These are phyloP conservation scores for Claviceps sp. DNA, from an alignment of 2,329 filamentous ascomycete species.

Conservation along the genomic window DNA sequence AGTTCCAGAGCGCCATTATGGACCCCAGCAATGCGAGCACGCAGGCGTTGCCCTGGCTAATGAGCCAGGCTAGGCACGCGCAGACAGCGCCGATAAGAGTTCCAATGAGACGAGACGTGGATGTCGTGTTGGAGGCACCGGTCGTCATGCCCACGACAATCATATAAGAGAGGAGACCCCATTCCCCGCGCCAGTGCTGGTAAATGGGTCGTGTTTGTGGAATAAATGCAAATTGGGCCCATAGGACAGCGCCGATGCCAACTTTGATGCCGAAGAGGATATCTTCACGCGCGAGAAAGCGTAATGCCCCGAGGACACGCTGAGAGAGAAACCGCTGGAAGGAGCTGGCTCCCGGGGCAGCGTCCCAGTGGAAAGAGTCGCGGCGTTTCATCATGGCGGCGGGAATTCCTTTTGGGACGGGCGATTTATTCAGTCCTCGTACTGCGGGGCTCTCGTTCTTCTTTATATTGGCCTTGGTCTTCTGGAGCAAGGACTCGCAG, in stretches of 20 bases:
- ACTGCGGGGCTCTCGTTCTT: conserved; percentile 24
- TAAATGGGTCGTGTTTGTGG: conserved; percentile 67
- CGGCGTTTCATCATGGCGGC: conserved; percentile 37
- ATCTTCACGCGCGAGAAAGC: conserved; percentile 40
- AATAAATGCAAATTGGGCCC: conserved; percentile 81
- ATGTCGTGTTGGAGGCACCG: conserved; percentile 88
- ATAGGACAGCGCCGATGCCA: conserved; percentile 75
- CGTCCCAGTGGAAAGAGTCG: conserved; percentile 43
- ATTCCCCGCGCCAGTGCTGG: conserved; percentile 83
- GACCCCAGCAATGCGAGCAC: conserved; percentile 71
- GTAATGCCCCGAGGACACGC: conserved; percentile 28
- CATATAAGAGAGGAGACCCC: conserved; percentile 95
- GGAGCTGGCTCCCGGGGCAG: conserved; percentile 32
- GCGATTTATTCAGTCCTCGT: conserved; percentile 34
- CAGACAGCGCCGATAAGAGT: conserved; percentile 69
- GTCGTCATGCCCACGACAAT: conserved; percentile 97
- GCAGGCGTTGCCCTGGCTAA: conserved; percentile 59
- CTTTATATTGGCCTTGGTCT: conserved; percentile 15
- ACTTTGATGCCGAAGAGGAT: conserved; percentile 81
- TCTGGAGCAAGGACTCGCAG: conserved; percentile 25
- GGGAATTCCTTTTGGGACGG: conserved; percentile 42
- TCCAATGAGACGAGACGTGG: conserved; percentile 71
- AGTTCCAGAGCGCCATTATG: conserved; percentile 68
- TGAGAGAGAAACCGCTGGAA: conserved; percentile 33
- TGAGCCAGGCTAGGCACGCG: conserved; percentile 65